A percentile compares a stretch with the other conserved stretches of the same genome.
These are phyloP conservation scores for Cordyceps tenuipes DNA, from an alignment of 2,329 filamentous ascomycete species.

Conservation along the genomic window DNA sequence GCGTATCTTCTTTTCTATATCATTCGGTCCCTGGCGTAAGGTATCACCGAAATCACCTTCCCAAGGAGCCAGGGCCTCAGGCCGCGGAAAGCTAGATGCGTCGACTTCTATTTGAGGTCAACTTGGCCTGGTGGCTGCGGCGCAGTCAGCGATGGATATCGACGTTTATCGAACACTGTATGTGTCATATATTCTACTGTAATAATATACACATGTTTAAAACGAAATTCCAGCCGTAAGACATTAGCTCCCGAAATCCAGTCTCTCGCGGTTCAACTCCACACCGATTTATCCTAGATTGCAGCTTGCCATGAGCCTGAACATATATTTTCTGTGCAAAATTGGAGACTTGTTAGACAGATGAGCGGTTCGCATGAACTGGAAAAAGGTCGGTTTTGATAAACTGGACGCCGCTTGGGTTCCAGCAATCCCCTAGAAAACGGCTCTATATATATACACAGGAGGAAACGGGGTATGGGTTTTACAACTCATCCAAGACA, in stretches of 20 bases:
- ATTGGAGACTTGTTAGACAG: background rate
- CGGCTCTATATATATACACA: constrained; percentile 8
- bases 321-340: background rate
- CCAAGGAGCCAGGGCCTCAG: background rate
- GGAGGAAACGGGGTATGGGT: constrained; percentile 11
- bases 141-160: background rate
- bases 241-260: too few species aligned
- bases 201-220: background rate
- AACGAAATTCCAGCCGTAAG: too few species aligned
- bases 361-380: background rate
- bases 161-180: background rate
- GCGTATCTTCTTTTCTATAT: constrained; percentile 90
- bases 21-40: constrained; percentile 49
- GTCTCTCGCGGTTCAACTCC: too few species aligned
- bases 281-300: too few species aligned
- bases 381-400: background rate
- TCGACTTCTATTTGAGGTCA: background rate
- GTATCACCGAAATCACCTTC: background rate
- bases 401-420: background rate
- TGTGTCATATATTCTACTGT: background rate
- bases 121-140: background rate
- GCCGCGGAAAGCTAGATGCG: background rate
- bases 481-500: constrained; percentile 77
- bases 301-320: background rate
- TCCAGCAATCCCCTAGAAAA: background rate